Conservation (phyloP, 2,329 filamentous ascomycete genomes). For the Metarhizium brunneum region DNA sequence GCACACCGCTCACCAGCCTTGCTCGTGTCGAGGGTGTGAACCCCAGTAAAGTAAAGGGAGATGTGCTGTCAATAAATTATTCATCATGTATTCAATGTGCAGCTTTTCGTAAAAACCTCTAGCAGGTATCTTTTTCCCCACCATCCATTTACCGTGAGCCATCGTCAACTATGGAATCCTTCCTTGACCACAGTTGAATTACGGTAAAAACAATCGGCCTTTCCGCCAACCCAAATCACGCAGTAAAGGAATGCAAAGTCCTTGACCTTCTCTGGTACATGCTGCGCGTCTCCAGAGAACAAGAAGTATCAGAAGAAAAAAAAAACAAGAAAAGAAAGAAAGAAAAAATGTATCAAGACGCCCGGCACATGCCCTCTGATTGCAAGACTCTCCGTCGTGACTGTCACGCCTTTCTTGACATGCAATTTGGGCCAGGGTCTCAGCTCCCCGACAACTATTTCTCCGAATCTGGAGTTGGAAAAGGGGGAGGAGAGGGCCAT, state of each 20-base stretch:
- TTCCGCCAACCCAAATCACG: not conserved
- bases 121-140: not conserved
- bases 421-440: not conserved
- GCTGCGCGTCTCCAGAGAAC: not conserved
- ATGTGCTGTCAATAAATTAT: not conserved
- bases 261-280: not conserved
- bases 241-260: not conserved
- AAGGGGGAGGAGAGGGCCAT: no score
- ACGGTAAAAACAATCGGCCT: not conserved
- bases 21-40: not conserved
- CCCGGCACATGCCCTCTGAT: not conserved
- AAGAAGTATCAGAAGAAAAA: not conserved
- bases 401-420: slow-evolving; percentile 1
- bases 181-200: not conserved
- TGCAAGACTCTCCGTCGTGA: not conserved
- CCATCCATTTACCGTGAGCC: not conserved
- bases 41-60: not conserved
- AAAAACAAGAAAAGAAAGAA: not conserved
- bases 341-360: not conserved
- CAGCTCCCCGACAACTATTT: not conserved
- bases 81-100: not conserved
- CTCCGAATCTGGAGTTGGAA: not conserved
- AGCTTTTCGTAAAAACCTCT: not conserved
- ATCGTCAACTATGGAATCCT: not conserved
- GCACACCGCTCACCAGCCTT: not conserved